Evolutionary conservation across 1,284 basidiomycete genomes (phyloP), one percentile per base, ranked within the genome.

Genomic region (Inonotus obliquus): DNA sequence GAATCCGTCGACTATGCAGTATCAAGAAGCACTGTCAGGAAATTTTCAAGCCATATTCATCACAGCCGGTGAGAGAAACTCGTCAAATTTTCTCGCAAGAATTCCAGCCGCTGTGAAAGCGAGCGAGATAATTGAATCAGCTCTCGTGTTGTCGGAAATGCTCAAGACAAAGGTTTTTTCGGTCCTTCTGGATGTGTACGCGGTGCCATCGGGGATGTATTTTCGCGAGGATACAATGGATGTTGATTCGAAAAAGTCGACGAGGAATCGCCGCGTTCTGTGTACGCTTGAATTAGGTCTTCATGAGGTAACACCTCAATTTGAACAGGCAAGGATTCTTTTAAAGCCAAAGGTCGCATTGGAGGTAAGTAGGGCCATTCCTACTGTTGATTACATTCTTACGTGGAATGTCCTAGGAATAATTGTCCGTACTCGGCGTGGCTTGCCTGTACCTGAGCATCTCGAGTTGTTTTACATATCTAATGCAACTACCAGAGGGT

Each of bases 141-240:
- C 57, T 4, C 11, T 59, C 5, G 9, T 37, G 17, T 17, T 59
- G 14, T n/a, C 44, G 10, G 45, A 37, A 13, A 59, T 32, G 3
- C 13, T 59, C 27, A 59, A 59, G 38, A 52, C 57, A 19, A 35
- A 35, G 3, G 19, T 49, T 38, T 59, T 59, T 32, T 59, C 57
- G 2, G 35, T 48, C 32, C 14, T 47, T 23, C 23, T 49, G 4
- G 59, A 54, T 19, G 51, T 60, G 10, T 32, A 6, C 39, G 3
- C 39, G 17, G 35, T 41, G 13, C 25, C 38, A 41, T 17, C 49
- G 14, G 17, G 19, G 10, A 29, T 23, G 9, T 6, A 3, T 9
- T 59, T 59, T 37, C 27, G 23, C 5, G 47, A 25, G 23, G 27
- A 57, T 11, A 27, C n/a, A 13, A 60, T 60, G 57, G 47, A 59